Base-by-base conservation (phyloP, 768 basidiomycete genomes). In the Pisolithus sp. region DNA sequence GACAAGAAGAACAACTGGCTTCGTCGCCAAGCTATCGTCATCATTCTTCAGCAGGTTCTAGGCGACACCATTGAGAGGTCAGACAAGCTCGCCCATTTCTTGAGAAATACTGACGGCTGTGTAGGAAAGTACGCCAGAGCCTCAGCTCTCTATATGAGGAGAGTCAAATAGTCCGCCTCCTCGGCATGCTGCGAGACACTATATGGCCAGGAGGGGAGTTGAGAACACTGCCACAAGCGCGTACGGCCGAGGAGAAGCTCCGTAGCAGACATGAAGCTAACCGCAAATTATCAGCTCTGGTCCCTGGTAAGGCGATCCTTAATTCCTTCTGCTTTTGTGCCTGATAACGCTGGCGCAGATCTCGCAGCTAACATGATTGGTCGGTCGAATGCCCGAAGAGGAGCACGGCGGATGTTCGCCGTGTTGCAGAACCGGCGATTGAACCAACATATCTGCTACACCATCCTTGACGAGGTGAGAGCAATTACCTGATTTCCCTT, bases 1-100 rank as follows among this genome's bases (percentile, higher is more conserved):
- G 85, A 96, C 70, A 93, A 91, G 76, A 86, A 90, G 68, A 93
- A 94, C 61, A 96, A 95, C 59, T 99, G 96, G 96, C 73, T 98
- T 24, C 78, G 95, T 48, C 76, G 91, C 18, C 96, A 98, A 65
- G 94, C 96, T 2, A 92, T 96, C 59, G 89, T 98, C 13, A 91
- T 98, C 48, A 93, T 98, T 53, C 71, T 98, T 47, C 96, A 98
- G 64, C 95, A 98, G 63, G 84, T 98, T 4, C 76, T 99, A 3
- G 95, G 94, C 10, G 89, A 90, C 13, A 97, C 96, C 0, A 93
- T 98, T 59, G 96, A 99, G 68, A 76, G 93, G 95, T 95, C 49
- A 60, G 80, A 66, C 0, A 28, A 21, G 53, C 47, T 28, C 30
- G 26, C 42, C 24, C 18, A 59, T 26, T 50, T 5, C 8, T 37